phyloP scores from a whole-genome alignment of 2,329 filamentous ascomycete species.

The Fonsecaea multimorphosa region DNA sequence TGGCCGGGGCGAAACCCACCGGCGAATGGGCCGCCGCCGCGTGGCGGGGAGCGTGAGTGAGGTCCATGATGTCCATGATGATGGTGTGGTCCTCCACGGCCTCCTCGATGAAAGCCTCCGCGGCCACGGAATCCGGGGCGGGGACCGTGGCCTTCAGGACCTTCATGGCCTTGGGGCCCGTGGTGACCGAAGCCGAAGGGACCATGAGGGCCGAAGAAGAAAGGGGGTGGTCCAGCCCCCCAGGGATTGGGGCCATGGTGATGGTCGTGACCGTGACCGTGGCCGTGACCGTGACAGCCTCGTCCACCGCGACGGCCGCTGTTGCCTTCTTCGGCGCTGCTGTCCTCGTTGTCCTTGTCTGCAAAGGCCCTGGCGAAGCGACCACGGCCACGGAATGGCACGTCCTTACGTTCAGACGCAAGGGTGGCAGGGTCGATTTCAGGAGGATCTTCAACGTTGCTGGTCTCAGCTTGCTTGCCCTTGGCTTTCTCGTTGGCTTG shows the following conservation, averaged over 20 bases:
- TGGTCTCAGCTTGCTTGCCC: conserved; percentile 33
- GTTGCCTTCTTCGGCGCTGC: conserved; percentile 5
- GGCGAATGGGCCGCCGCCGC: conserved; percentile 22
- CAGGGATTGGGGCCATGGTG: conserved; percentile 16
- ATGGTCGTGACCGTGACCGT: conserved; percentile 26
- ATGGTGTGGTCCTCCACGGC: conserved; percentile 19
- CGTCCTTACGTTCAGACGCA: conserved; percentile 17
- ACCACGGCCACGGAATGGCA: conserved; percentile 37
- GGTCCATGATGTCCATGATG: conserved; percentile 28
- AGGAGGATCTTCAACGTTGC: conserved; percentile 36
- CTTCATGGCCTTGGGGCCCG: conserved; percentile 21
- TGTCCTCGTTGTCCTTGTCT: conserved; percentile 19
- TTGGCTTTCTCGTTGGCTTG: conserved; percentile 32
- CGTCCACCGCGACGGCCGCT: conserved; percentile 22
- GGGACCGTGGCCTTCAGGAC: conserved; percentile 15
- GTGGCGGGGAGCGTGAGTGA: conserved; percentile 37
- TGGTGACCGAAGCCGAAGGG: conserved; percentile 4
- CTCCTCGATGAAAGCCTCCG: conserved; percentile 22
- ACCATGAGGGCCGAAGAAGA: neutral
- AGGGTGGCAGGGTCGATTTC: conserved; percentile 38
- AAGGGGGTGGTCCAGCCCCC: conserved; percentile 14
- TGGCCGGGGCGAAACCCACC: conserved; percentile 20
- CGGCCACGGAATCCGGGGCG: conserved; percentile 18
- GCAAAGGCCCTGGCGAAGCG: conserved; percentile 35
- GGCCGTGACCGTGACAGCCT: conserved; percentile 31